Evolutionary conservation across 2,329 filamentous ascomycete genomes (phyloP), one percentile per base, ranked within the genome.

Genomic region (Aureobasidium sp.): DNA sequence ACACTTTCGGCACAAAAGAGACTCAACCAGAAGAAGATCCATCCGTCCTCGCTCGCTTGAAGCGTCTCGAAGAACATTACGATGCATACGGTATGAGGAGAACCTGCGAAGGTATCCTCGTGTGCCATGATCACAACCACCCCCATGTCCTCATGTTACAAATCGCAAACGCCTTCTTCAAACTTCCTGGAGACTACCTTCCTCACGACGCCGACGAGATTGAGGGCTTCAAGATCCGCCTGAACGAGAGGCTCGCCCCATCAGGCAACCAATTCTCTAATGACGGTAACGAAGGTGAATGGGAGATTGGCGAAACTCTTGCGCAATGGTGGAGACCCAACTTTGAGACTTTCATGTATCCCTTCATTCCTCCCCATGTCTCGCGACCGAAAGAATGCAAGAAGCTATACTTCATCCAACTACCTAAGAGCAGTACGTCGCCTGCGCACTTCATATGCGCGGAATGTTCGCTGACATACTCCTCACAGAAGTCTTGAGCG

Each of bases 301-400:
- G 94, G 94, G 84, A 95, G 74, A 86, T 99, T 68, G 91, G 90
- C 69, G 94, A 97, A 74, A 96, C 92, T 53, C 82, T 99, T 62
- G 93, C 94, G 60, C 92, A 97, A 78, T 99, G 94, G 94, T 99
- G 93, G 92, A 84, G 94, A 63, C 94, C 94, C 60, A 99, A 97
- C 80, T 97, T 97, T 74, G 94, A 99, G 81, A 97, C 94, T 2
- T 97, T 97, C 81, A 97, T 99, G 92, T 99, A 99, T 74, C 94
- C 94, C 0, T 99, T 97, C 76, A 88, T 97, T 63, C 94, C 94
- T 8, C 91, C 92, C 20, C 94, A 99, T 77, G 91, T 97, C 65
- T 97, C 93, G 20, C 83, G 94, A 59, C 94, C 94, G 8, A 99
- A 99, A 80, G 94, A 99, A 79, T 96, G 93, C 80, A 99, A 99